phyloP scores from a whole-genome alignment of 2,329 filamentous ascomycete species.

The Atkinsonella texensis region DNA sequence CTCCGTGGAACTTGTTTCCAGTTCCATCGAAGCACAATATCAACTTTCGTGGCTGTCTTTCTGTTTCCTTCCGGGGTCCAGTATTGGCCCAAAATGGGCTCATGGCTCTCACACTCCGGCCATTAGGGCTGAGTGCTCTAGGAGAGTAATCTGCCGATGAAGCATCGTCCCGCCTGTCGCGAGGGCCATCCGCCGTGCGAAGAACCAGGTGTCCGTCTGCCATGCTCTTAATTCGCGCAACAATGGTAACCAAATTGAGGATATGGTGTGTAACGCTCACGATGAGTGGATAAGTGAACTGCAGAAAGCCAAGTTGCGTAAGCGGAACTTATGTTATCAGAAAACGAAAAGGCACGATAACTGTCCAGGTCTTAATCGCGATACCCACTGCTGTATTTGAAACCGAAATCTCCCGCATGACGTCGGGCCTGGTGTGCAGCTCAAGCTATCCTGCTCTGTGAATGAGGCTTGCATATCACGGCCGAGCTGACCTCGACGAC shows the following conservation, averaged over 20 bases:
- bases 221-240: background rate
- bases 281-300: background rate
- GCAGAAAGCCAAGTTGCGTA: background rate
- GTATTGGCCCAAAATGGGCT: conserved; percentile 1
- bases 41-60: conserved; percentile 28
- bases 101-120: background rate
- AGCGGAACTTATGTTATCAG: background rate
- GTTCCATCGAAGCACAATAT: conserved; percentile 53
- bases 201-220: conserved; percentile 1
- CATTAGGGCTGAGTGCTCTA: background rate
- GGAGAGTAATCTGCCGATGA: background rate
- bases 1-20: conserved; percentile 51
- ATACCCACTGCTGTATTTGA: no score
- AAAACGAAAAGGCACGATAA: no score
- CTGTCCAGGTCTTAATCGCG: no score
- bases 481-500: background rate
- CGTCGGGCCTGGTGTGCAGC: no score
- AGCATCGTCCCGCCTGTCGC: background rate
- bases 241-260: background rate
- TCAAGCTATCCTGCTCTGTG: background rate
- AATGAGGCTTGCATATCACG: background rate
- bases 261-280: background rate
- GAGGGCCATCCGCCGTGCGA: background rate
- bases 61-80: background rate
- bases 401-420: no score